Evolutionary conservation across 768 basidiomycete species (phyloP), one percentile per base, ranked within the genome.

Genomic region (Mycena alexandri): DNA sequence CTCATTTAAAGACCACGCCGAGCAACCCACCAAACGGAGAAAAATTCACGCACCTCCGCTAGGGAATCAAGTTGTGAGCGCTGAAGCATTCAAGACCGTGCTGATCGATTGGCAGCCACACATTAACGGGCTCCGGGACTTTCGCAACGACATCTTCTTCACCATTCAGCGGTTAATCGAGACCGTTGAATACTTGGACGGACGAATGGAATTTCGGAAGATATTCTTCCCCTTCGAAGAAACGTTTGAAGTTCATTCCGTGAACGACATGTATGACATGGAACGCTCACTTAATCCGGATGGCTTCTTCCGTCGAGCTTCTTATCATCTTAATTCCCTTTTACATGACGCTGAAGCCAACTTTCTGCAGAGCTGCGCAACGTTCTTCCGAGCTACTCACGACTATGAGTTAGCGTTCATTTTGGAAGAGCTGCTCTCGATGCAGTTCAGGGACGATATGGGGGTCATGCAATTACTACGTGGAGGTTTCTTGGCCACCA

Each of bases 161-260:
- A 16, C 29, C 14, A 51, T 51, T 33, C 25, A 17, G 2, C 50
- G 50, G 25, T 11, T 51, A 1, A 17, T 17, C 12, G 50, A 51
- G n/a, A 19, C 11, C 8, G 0, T 17, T 51, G 29, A 51, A 10
- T 29, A 16, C 3, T 9, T 33, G 5, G 29, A 29, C 1, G 13
- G 29, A 0, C 50, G 50, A 9, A 16, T 17, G 0, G 29, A 29
- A 16, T 51, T 51, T 24, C 50, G 50, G 1, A 19, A 13, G 14
- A 29, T 51, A 8, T 51, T 51, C 50, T 58, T 58, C n/a, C 56
- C 56, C 3, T 58, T 58, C 21, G 44, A 58, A 2, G 56, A 58
- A 17, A 11, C 9, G 1, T 58, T 58, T 12, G 10, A 5, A 0
- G 14, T 58, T 29, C 2, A 33, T 58, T 2, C n/a, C n/a, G n/a